Evolutionary conservation across 495 filamentous ascomycete genomes (phyloP), one percentile per base, ranked within the genome.

Genomic region (Lasiosphaeria ovina): DNA sequence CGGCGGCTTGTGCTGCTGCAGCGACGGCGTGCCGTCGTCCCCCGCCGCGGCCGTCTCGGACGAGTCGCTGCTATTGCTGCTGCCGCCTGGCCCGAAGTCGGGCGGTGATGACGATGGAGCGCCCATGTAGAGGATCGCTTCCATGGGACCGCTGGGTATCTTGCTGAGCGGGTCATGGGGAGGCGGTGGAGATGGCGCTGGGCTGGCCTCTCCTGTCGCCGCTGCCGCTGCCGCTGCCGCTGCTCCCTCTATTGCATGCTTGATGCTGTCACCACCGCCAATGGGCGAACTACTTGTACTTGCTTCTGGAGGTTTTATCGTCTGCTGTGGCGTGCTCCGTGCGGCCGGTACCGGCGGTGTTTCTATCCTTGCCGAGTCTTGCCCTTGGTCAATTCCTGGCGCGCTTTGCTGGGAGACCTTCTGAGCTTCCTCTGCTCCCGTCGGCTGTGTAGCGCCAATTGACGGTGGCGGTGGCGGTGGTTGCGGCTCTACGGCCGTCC

Each of bases 91-190:
- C 24, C 24, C 24, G 24, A 24, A 2, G 2, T 24, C 24, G 24
- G 24, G 24, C 24, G 24, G 24, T 2, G 78, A 63, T 40, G 67
- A 69, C 40, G 80, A 70, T 24, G 72, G 77, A 36, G 73, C 82
- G 70, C 62, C 80, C 68, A 62, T 88, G 58, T 89, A 82, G 1
- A 90, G 78, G 12, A 91, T 83, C 12, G 83, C 84, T 42, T 90
- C 86, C 57, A 89, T 79, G 0, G 87, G 84, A 24, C 82, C 85
- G 17, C 56, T 67, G 44, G 55, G 57, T 45, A 53, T 52, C 44
- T 9, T n/a, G 8, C 8, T n/a, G 12, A 4, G 12, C 11, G 44
- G 8, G 12, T 7, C 44, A 0, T 7, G 44, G 1, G 44, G 44
- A 47, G 44, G 44, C 7, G 44, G 44, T 14, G 44, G 44, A 5